Evolutionary conservation across 805 yeast genomes (phyloP).

Genomic region (Isabelozyma gotoi): DNA sequence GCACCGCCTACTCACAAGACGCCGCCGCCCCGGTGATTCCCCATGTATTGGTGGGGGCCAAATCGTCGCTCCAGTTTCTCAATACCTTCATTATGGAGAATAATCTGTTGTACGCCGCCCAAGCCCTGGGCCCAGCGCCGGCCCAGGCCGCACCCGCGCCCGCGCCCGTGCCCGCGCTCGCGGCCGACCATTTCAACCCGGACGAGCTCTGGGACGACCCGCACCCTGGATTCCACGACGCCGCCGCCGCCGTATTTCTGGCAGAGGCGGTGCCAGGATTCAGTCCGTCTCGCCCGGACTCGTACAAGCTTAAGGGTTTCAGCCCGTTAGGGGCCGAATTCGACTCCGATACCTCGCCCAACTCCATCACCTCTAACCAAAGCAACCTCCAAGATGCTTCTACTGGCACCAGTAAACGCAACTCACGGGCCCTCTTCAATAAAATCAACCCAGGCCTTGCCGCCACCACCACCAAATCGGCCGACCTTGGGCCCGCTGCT

Average conservation of each 20-base stretch:
- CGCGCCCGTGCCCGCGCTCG: neutral
- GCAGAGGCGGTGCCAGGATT: neutral
- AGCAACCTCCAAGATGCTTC: neutral
- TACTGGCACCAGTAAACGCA: conserved; percentile 1
- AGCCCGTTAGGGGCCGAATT: conserved; percentile 17
- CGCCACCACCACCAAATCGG: neutral
- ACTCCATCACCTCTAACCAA: conserved; percentile 10
- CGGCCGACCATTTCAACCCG: conserved; percentile 3
- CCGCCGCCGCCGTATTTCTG: too few species aligned
- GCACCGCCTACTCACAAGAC: conserved; percentile 54
- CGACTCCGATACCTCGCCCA: conserved; percentile 18
- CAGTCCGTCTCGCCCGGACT: neutral
- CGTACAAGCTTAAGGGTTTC: conserved; percentile 1
- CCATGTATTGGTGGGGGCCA: conserved; percentile 64
- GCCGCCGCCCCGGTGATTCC: conserved; percentile 56
- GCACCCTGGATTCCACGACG: neutral
- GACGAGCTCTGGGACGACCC: conserved; percentile 1
- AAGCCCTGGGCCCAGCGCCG: neutral
- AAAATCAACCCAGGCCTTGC: neutral
- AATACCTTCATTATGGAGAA: conserved; percentile 52
- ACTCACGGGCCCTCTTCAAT: conserved; percentile 1
- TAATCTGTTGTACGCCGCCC: conserved; percentile 9
- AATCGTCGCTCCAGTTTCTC: conserved; percentile 50
- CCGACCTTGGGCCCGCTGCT: neutral
- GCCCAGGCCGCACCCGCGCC: neutral